A percentile compares a stretch with the other conserved stretches of the same genome.
phyloP scores from a whole-genome alignment of 148 eudicot genomes.

The Chenopodium suecicum region DNA sequence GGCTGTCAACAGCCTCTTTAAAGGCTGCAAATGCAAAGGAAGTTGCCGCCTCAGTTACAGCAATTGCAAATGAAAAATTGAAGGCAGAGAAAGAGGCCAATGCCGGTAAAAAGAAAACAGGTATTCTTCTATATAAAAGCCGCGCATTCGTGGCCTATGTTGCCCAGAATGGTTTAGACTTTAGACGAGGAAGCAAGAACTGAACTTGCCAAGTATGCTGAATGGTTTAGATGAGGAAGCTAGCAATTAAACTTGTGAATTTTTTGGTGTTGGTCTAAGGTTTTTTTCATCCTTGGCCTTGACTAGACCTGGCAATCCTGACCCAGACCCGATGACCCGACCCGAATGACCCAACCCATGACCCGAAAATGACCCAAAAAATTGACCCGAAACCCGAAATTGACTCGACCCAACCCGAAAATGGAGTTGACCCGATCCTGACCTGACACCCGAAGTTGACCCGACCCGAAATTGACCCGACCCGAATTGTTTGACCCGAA shows the following conservation, averaged over 20 bases:
- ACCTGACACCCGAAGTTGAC: too few relatives aligned
- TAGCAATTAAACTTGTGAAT: not conserved
- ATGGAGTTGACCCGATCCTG: too few relatives aligned
- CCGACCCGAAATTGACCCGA: too few relatives aligned
- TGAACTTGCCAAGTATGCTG: not conserved
- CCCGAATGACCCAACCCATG: too few relatives aligned
- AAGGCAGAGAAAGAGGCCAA: conserved; percentile 97
- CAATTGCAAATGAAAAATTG: conserved; percentile 91
- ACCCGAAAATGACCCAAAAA: too few relatives aligned
- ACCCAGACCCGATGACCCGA: too few relatives aligned
- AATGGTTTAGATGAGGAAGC: not conserved
- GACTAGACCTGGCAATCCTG: too few relatives aligned
- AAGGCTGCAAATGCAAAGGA: conserved; percentile 97
- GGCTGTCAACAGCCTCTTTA: conserved; percentile 69
- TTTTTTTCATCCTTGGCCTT: not conserved
- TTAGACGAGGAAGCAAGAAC: not conserved
- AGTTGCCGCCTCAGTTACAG: conserved; percentile 79
- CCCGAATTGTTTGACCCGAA: too few relatives aligned
- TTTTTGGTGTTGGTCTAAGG: not conserved
- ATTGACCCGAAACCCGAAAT: too few relatives aligned
- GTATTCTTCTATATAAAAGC: conserved; percentile 28
- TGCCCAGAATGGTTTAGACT: not conserved
- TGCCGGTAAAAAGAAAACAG: conserved; percentile 97
- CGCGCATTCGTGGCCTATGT: not conserved
- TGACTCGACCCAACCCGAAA: too few relatives aligned